Base-by-base conservation (phyloP, 345 rosid species). In the Orychophragmus violaceus region DNA sequence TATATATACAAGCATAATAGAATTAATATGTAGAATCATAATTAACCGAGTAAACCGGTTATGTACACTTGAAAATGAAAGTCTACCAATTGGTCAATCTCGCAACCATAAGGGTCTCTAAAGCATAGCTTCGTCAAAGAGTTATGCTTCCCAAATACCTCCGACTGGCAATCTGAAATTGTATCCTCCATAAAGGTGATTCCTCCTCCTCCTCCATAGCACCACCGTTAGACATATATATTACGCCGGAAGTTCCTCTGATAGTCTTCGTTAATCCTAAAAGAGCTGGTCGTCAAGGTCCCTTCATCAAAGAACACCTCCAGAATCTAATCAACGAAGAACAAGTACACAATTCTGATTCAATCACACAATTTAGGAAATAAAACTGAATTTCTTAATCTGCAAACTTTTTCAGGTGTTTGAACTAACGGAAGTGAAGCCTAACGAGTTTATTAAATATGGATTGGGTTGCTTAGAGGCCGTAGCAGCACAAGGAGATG, bases 241-340 rank as follows among this genome's bases (percentile, higher is more conserved):
- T 22, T 0, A 49, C 79, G 1, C 93, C 95, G 6, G 93, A 89
- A 22, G 76, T 84, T 2, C 99, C 99, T 16, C 19, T 95, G 65
- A 82, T 89, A 5, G 93, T 95, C 13, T 91, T 95, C 27, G 80
- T 95, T 58, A 95, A 91, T 55, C 77, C 91, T 24, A 80, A 71
- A 27, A 89, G 99, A 68, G 99, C 97, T 17, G 97, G 97, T 25
- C 84, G 97, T 10, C 80, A 84, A 27, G 97, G 97, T 2, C 86
- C 87, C 0, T 75, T 82, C 30, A 89, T 95, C 23, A 87, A 83
- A 66, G 80, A 75, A 35, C 82, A 94, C 17, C 88, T 95, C 5
- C 85, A 81, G 72, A 77, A 87, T 53, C 81, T 95, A 4, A 87
- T 95, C 77, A 85, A 84, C 37, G 76, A 82, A 52, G 96, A 91